Evolutionary conservation across 345 rosid genomes (phyloP).

Genomic region (Arabidopsis suecica): DNA sequence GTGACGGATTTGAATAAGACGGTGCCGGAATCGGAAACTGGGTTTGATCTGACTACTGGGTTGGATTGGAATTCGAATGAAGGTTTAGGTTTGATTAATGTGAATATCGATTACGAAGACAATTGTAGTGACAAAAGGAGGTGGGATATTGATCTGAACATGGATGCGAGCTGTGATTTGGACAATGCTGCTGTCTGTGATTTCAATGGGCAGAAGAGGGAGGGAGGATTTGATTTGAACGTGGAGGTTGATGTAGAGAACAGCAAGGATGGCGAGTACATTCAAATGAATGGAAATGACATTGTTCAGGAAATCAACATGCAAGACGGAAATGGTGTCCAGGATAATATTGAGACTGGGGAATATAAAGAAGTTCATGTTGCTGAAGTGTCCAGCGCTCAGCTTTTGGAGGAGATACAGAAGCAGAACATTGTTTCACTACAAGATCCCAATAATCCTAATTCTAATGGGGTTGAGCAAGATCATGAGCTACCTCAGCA

Average conservation of each 20-base stretch:
- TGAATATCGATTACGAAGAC: conserved; percentile 35
- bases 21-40: conserved; percentile 42
- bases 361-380: conserved; percentile 54
- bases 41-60: conserved; percentile 70
- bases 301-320: conserved; percentile 40
- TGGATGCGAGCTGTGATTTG: conserved; percentile 65
- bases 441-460: conserved; percentile 33
- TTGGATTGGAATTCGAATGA: conserved; percentile 71
- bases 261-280: conserved; percentile 46
- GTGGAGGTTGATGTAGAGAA: conserved; percentile 58
- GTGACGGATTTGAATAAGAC: conserved; percentile 45
- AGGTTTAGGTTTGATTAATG: conserved; percentile 45
- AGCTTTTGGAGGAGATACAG: conserved; percentile 43
- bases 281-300: conserved; percentile 27
- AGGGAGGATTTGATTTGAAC: conserved; percentile 79
- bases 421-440: conserved; percentile 43
- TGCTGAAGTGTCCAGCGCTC: conserved; percentile 46
- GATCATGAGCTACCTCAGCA: conserved; percentile 42
- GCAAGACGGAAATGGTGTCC: conserved; percentile 39
- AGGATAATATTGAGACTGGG: conserved; percentile 40
- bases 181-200: conserved; percentile 49
- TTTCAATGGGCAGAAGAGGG: conserved; percentile 49
- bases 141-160: conserved; percentile 72
- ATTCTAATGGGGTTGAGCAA: conserved; percentile 41
- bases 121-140: conserved; percentile 45